Conservation (phyloP, 768 basidiomycete genomes). For the Kwoniella sp. region DNA sequence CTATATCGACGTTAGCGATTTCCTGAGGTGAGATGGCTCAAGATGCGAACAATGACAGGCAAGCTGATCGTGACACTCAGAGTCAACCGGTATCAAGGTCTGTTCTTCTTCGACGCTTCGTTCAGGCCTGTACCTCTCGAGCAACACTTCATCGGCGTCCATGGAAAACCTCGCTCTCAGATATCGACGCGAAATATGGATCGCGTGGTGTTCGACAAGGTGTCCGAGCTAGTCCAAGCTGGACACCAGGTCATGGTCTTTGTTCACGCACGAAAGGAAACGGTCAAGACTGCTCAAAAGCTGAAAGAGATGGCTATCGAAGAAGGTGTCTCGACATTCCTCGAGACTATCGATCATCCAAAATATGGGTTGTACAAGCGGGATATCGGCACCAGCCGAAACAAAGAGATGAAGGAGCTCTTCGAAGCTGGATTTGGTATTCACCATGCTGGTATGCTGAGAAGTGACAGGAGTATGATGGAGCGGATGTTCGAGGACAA, state of each 20-base stretch:
- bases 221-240: slow-evolving; percentile 70
- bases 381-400: slow-evolving; percentile 72
- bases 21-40: slow-evolving; percentile 65
- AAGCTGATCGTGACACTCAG: slow-evolving; percentile 54
- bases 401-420: slow-evolving; percentile 93
- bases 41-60: not conserved
- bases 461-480: slow-evolving; percentile 89
- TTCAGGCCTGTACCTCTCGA: slow-evolving; percentile 95
- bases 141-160: slow-evolving; percentile 91
- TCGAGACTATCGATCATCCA: slow-evolving; percentile 76
- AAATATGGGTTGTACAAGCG: slow-evolving; percentile 70
- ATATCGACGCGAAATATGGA: slow-evolving; percentile 81
- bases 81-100: slow-evolving; percentile 75
- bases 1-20: slow-evolving; percentile 92
- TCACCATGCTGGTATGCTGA: slow-evolving; percentile 96
- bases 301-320: slow-evolving; percentile 69
- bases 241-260: slow-evolving; percentile 99
- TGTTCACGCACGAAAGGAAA: slow-evolving; percentile 96
- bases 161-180: slow-evolving; percentile 73
- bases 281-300: slow-evolving; percentile 80
- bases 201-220: slow-evolving; percentile 76
- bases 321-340: slow-evolving; percentile 71
- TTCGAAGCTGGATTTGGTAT: slow-evolving; percentile 93
- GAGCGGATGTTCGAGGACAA: slow-evolving; percentile 87
- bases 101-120: slow-evolving; percentile 97